Evolutionary conservation across 768 basidiomycete species (phyloP).

Genomic region (Mycena kentingensis): DNA sequence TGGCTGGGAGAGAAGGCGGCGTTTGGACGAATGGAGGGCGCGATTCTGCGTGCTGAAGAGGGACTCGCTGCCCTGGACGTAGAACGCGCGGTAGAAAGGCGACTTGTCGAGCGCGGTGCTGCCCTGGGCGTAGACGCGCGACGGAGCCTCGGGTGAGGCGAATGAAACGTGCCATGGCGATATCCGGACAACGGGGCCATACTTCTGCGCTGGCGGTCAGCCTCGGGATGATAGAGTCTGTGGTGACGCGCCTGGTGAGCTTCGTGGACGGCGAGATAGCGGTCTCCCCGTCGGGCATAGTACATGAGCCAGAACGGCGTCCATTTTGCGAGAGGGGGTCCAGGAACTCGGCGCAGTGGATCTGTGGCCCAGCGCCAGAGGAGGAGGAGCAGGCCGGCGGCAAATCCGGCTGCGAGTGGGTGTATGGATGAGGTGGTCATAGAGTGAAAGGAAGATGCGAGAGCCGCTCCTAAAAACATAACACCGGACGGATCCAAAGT

Average conservation of each 20-base stretch:
- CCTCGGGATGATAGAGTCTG: not conserved
- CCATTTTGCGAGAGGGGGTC: constrained; percentile 33
- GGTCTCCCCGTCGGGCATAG: constrained; percentile 29
- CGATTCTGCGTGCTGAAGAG: constrained; percentile 80
- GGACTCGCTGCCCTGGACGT: constrained; percentile 65
- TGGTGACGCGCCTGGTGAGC: constrained; percentile 28
- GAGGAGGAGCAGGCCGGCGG: not conserved
- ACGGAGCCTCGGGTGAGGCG: constrained; percentile 76
- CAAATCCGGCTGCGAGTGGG: not conserved
- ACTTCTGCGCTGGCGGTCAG: not conserved
- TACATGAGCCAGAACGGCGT: constrained; percentile 36
- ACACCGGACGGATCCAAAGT: constrained; percentile 2
- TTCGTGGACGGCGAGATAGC: constrained; percentile 33
- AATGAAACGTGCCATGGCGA: constrained; percentile 78
- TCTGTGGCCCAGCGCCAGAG: constrained; percentile 1
- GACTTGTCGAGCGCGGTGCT: constrained; percentile 75
- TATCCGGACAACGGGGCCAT: constrained; percentile 63
- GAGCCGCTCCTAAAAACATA: not conserved
- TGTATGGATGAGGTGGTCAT: not conserved
- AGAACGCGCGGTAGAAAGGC: constrained; percentile 71
- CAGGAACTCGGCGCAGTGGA: constrained; percentile 22
- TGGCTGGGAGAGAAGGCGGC: constrained; percentile 85
- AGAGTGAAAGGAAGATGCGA: not conserved
- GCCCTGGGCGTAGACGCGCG: constrained; percentile 75
- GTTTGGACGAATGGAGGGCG: constrained; percentile 78